Percentiles rank a stretch among this genome's conserved stretches.
Conservation (phyloP, 768 basidiomycete genomes). For the Kondoa malvinella region DNA sequence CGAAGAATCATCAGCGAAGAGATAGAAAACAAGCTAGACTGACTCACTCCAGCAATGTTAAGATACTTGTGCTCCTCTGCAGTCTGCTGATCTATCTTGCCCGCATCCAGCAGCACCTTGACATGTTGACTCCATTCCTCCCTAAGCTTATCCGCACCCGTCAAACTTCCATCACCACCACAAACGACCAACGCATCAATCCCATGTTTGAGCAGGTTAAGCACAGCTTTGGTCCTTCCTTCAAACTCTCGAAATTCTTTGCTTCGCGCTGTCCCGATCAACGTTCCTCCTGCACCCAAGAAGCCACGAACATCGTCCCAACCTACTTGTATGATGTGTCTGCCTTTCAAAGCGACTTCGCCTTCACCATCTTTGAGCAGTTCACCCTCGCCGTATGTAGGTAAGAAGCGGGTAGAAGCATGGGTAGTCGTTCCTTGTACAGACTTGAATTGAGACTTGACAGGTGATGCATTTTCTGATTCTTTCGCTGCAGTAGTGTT, state of each 20-base stretch:
- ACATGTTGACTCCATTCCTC: conserved; percentile 86
- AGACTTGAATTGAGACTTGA: background rate
- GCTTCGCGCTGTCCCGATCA: conserved; percentile 85
- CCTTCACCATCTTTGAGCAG: conserved; percentile 43
- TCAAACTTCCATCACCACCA: conserved; percentile 91
- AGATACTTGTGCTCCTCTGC: conserved; percentile 58
- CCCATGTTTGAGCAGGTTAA: conserved; percentile 85
- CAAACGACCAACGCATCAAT: conserved; percentile 95
- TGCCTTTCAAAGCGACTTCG: conserved; percentile 52
- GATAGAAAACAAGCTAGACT: too few relatives aligned
- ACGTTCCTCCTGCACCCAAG: conserved; percentile 76
- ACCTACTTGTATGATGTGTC: conserved; percentile 42
- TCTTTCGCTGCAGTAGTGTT: background rate
- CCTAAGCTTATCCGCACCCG: conserved; percentile 85
- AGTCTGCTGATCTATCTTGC: conserved; percentile 58
- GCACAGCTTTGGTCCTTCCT: conserved; percentile 71
- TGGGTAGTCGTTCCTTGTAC: conserved; percentile 11
- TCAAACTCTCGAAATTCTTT: conserved; percentile 65
- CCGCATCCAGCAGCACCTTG: conserved; percentile 45
- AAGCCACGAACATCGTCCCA: conserved; percentile 97
- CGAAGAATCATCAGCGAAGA: too few relatives aligned
- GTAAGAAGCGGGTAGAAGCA: conserved; percentile 20
- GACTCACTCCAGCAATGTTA: conserved; percentile 75
- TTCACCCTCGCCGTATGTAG: conserved; percentile 43
- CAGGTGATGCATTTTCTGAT: background rate